Conservation (phyloP, 2,329 filamentous ascomycete genomes). For the Fusarium subglutinans region DNA sequence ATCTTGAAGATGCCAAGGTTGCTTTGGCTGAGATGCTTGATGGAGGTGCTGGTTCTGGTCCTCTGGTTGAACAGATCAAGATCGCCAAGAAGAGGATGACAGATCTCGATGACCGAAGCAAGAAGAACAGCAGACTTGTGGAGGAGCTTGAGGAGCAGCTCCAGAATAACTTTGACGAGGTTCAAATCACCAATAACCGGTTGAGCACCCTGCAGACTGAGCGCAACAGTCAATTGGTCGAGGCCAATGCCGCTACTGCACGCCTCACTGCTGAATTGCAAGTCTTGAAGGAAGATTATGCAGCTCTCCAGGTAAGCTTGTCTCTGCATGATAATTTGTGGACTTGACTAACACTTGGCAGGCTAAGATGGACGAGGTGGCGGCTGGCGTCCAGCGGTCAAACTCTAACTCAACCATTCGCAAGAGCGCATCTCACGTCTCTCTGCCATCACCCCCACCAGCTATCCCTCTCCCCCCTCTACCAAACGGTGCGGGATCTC, state of each 20-base stretch:
- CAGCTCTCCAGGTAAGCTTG: constrained; percentile 77
- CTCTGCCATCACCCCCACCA: constrained; percentile 91
- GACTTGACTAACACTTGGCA: constrained; percentile 48
- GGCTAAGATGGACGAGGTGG: constrained; percentile 68
- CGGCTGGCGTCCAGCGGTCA: constrained; percentile 62
- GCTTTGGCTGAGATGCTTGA: constrained; percentile 64
- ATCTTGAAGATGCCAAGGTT: constrained; percentile 69
- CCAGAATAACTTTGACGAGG: constrained; percentile 93
- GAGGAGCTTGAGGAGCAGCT: constrained; percentile 98
- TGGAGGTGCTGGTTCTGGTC: constrained; percentile 54
- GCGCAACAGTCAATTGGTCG: constrained; percentile 78
- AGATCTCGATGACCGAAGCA: constrained; percentile 74
- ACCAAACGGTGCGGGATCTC: constrained; percentile 66
- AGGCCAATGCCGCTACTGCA: constrained; percentile 72
- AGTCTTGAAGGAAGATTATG: constrained; percentile 73
- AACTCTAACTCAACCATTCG: constrained; percentile 77
- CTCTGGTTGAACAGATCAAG: constrained; percentile 64
- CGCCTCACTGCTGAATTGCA: constrained; percentile 76
- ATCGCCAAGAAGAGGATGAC: constrained; percentile 73
- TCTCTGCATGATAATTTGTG: not conserved
- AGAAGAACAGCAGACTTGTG: constrained; percentile 90
- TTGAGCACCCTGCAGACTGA: constrained; percentile 83
- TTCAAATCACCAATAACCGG: constrained; percentile 84
- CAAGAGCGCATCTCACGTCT: constrained; percentile 84
- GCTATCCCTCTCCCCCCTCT: constrained; percentile 95